These are phyloP conservation scores for Trichoderma aggressivum DNA, from an alignment of 2,329 filamentous ascomycete species.

Conservation along the genomic window DNA sequence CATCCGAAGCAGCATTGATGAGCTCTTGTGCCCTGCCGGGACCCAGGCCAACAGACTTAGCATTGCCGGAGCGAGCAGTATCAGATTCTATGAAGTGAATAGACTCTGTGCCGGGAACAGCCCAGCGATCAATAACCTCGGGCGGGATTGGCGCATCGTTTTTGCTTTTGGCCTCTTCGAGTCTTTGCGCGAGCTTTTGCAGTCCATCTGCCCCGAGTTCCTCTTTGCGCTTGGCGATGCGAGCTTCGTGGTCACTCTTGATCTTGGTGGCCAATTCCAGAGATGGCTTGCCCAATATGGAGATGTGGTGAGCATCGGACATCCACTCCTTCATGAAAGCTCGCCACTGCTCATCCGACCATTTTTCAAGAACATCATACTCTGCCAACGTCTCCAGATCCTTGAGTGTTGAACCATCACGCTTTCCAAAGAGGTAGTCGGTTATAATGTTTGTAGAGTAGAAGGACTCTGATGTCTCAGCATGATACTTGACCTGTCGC, in stretches of 20 bases:
- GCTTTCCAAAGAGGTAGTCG: conserved; percentile 85
- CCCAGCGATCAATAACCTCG: conserved; percentile 75
- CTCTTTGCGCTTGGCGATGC: conserved; percentile 74
- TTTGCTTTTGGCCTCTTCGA: conserved; percentile 80
- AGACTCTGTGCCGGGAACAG: conserved; percentile 79
- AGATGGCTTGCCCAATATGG: conserved; percentile 84
- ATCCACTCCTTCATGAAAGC: conserved; percentile 80
- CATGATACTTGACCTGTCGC: conserved; percentile 76
- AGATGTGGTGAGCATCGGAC: conserved; percentile 78
- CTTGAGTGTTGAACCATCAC: conserved; percentile 73
- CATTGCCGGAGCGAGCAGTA: conserved; percentile 78
- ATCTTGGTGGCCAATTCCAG: conserved; percentile 72
- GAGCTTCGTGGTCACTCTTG: conserved; percentile 74
- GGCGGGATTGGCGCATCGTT: conserved; percentile 86
- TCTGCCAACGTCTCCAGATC: conserved; percentile 55
- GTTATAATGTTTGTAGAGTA: conserved; percentile 84
- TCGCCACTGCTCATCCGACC: conserved; percentile 83
- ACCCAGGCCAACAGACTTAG: conserved; percentile 64
- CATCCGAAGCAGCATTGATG: conserved; percentile 64
- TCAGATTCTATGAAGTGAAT: conserved; percentile 92
- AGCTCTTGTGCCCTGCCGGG: conserved; percentile 69
- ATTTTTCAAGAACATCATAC: conserved; percentile 69
- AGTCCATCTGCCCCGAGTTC: conserved; percentile 80
- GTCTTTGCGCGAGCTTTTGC: conserved; percentile 66
- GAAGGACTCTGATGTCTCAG: conserved; percentile 75